Percentiles rank a stretch among this genome's conserved stretches.
Conservation (phyloP, 495 filamentous ascomycete species). For the Apodospora peruviana region DNA sequence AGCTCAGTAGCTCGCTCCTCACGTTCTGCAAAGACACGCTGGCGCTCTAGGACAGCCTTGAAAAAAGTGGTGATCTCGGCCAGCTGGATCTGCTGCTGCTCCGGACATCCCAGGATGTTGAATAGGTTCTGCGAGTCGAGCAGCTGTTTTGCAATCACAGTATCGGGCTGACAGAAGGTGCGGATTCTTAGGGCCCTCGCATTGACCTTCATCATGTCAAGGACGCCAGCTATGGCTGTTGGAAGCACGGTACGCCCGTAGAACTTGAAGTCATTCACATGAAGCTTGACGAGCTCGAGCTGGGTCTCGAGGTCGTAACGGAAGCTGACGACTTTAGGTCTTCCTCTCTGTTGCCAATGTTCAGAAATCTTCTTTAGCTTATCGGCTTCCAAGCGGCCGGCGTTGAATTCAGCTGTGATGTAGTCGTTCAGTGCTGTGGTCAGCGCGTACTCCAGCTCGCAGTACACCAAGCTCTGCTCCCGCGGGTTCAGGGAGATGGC, state of each 20-base stretch:
- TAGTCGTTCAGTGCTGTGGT: slow-evolving; percentile 31
- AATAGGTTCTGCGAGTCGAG: slow-evolving; percentile 34
- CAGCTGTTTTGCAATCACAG: slow-evolving; percentile 42
- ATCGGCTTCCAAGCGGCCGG: slow-evolving; percentile 30
- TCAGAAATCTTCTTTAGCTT: slow-evolving; percentile 32
- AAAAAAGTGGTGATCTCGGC: slow-evolving; percentile 34
- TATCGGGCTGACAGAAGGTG: slow-evolving; percentile 42
- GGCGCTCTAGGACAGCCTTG: slow-evolving; percentile 28
- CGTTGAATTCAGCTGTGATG: slow-evolving; percentile 31
- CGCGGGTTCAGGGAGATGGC: slow-evolving; percentile 36
- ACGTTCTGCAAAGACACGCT: slow-evolving; percentile 2
- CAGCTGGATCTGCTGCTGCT: slow-evolving; percentile 28
- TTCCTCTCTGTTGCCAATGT: slow-evolving; percentile 35
- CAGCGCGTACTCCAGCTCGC: slow-evolving; percentile 38
- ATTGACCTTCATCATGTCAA: slow-evolving; percentile 36
- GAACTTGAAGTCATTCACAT: slow-evolving; percentile 39
- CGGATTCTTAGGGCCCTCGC: slow-evolving; percentile 34
- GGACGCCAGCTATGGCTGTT: slow-evolving; percentile 22
- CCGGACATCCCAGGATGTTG: slow-evolving; percentile 26
- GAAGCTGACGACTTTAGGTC: slow-evolving; percentile 37
- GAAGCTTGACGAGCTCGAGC: slow-evolving; percentile 34
- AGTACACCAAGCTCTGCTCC: slow-evolving; percentile 41
- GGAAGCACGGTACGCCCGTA: slow-evolving; percentile 25
- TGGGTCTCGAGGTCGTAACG: slow-evolving; percentile 47
- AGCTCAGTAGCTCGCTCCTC: background rate